Evolutionary conservation across 345 rosid species (phyloP).

Genomic region (Eutrema japonicum): DNA sequence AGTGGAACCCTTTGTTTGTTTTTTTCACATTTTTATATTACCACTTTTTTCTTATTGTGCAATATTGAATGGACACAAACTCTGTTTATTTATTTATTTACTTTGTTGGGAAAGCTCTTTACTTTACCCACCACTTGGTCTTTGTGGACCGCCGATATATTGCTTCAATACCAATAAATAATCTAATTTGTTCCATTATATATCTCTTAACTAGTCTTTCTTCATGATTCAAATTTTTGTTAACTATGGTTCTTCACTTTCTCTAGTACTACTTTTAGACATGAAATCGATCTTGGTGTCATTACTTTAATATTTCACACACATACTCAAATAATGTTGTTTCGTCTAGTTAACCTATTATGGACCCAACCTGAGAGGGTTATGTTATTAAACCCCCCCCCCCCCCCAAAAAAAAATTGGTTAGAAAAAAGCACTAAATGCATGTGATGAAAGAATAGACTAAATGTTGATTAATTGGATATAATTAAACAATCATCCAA

Average conservation of each 20-base stretch:
- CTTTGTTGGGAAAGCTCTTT: constrained; percentile 37
- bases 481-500: neutral
- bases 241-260: constrained; percentile 10
- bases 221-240: constrained; percentile 1
- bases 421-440: too few relatives aligned
- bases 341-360: neutral
- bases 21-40: constrained; percentile 33
- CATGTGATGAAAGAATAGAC: too few relatives aligned
- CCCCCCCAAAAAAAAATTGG: too few relatives aligned
- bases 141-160: constrained; percentile 38
- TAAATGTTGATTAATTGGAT: too few relatives aligned
- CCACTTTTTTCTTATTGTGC: constrained; percentile 37
- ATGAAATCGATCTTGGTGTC: constrained; percentile 4
- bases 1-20: constrained; percentile 17
- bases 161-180: constrained; percentile 26
- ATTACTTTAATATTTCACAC: neutral
- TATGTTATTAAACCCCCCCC: too few relatives aligned
- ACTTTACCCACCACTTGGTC: constrained; percentile 30
- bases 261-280: neutral
- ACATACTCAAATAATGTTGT: neutral
- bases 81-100: constrained; percentile 28
- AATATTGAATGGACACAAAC: constrained; percentile 42
- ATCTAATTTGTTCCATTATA: neutral
- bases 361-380: too few relatives aligned
- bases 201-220: neutral